phyloP scores from a whole-genome alignment of 371 early-diverging fungal genomes.

The Apophysomyces variabilis region DNA sequence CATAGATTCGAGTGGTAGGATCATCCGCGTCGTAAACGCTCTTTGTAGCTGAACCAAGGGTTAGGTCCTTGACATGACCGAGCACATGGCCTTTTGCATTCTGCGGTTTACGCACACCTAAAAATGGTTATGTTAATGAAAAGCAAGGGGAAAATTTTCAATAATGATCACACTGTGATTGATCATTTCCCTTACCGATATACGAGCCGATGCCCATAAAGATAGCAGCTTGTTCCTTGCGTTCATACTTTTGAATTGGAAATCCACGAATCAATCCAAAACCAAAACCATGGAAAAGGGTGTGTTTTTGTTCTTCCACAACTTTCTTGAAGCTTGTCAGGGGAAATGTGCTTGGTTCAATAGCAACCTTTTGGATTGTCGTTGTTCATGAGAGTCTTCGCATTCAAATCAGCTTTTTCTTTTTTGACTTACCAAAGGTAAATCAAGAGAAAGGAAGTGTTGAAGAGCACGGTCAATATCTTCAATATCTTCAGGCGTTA shows the following conservation, averaged over 20 bases:
- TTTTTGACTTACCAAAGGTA: conserved; percentile 28
- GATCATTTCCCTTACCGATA: conserved; percentile 26
- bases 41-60: conserved; percentile 44
- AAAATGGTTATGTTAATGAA: no score
- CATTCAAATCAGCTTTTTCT: background rate
- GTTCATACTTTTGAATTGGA: conserved; percentile 38
- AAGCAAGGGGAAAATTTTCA: no score
- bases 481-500: conserved; percentile 39
- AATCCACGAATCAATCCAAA: conserved; percentile 47
- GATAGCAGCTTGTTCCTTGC: conserved; percentile 41
- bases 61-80: conserved; percentile 51
- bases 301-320: conserved; percentile 27
- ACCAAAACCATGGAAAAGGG: conserved; percentile 40
- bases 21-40: conserved; percentile 38
- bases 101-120: conserved; percentile 37
- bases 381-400: background rate
- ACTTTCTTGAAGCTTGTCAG: conserved; percentile 33
- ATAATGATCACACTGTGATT: background rate
- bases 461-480: conserved; percentile 43
- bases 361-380: conserved; percentile 21
- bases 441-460: conserved; percentile 32
- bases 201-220: conserved; percentile 55
- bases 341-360: conserved; percentile 36
- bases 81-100: conserved; percentile 49
- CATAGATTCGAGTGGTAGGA: conserved; percentile 53